phyloP scores from a whole-genome alignment of 179 eudicot genomes.

The Patellifolia procumbens region DNA sequence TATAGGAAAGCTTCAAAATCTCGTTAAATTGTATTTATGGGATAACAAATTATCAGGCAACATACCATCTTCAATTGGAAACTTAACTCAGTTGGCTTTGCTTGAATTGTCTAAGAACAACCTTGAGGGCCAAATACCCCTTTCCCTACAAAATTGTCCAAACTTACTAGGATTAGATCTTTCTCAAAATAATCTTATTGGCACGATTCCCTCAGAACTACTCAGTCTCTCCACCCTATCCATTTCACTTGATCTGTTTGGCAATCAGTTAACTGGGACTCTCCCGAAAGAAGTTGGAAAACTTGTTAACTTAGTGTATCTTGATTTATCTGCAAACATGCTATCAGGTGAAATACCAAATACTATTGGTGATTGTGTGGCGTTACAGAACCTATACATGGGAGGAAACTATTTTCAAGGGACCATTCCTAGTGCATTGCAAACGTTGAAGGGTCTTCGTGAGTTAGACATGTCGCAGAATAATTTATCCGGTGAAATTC shows the following conservation, averaged over 20 bases:
- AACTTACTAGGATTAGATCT: constrained; percentile 12
- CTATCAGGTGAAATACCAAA: constrained; percentile 33
- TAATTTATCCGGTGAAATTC: constrained; percentile 12
- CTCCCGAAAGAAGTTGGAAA: constrained; percentile 29
- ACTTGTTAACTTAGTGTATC: background rate
- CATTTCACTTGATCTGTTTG: background rate
- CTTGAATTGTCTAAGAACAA: constrained; percentile 6
- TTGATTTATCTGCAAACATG: constrained; percentile 18
- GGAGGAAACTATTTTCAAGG: constrained; percentile 25
- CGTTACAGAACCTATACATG: constrained; percentile 6
- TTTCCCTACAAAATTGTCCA: constrained; percentile 20
- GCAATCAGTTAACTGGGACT: constrained; percentile 23
- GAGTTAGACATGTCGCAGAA: constrained; percentile 20
- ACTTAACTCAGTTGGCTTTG: constrained; percentile 1
- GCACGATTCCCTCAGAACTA: constrained; percentile 27
- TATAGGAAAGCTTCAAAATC: no score
- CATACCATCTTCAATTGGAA: constrained; percentile 32
- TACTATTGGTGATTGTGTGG: constrained; percentile 20
- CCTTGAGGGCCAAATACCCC: constrained; percentile 28
- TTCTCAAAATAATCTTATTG: constrained; percentile 19
- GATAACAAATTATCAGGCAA: constrained; percentile 21
- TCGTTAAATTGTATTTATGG: background rate
- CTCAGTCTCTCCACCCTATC: constrained; percentile 8
- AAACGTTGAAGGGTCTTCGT: constrained; percentile 20
- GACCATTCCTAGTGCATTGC: constrained; percentile 21